Conservation (phyloP, 805 yeast genomes). For the Starmerella sirachaensis region DNA sequence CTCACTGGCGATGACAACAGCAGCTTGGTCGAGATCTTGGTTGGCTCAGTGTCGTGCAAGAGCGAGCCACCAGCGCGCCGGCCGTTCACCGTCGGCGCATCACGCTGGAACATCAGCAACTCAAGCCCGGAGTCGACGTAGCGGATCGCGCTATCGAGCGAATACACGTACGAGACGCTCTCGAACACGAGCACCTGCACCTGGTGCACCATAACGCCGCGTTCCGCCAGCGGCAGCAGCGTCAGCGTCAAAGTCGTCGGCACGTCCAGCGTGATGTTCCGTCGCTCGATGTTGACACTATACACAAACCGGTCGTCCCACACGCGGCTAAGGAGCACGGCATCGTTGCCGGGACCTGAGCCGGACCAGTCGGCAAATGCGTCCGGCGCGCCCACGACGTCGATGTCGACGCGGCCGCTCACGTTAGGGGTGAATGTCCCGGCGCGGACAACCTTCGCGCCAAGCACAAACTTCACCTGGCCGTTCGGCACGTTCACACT, state of each 20-base stretch:
- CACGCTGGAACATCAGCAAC: slow-evolving; percentile 20
- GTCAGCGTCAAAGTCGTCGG: slow-evolving; percentile 62
- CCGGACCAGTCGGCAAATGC: slow-evolving; percentile 49
- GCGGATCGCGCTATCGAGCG: slow-evolving; percentile 21
- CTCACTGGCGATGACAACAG: slow-evolving; percentile 16
- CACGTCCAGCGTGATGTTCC: slow-evolving; percentile 61
- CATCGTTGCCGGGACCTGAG: slow-evolving; percentile 50
- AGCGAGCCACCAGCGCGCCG: slow-evolving; percentile 12
- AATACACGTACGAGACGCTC: slow-evolving; percentile 22
- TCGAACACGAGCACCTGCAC: slow-evolving; percentile 21
- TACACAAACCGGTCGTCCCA: slow-evolving; percentile 79
- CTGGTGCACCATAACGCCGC: slow-evolving; percentile 63
- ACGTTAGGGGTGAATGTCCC: slow-evolving; percentile 70
- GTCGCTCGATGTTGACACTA: slow-evolving; percentile 66
- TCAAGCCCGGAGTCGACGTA: slow-evolving; percentile 21
- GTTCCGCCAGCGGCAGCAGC: slow-evolving; percentile 50
- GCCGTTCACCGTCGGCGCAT: slow-evolving; percentile 9
- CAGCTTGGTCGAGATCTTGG: slow-evolving; percentile 15
- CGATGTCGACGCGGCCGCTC: slow-evolving; percentile 45
- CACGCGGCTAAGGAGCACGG: slow-evolving; percentile 64
- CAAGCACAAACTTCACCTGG: slow-evolving; percentile 47
- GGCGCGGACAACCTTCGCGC: slow-evolving; percentile 48
- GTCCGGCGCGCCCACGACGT: slow-evolving; percentile 56
- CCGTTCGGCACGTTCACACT: slow-evolving; percentile 62
- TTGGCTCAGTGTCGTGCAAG: slow-evolving; percentile 19